A percentile compares a stretch with the other conserved stretches of the same genome.
These are phyloP conservation scores for Monosporascus sp. DNA, from an alignment of 2,329 filamentous ascomycete genomes.

Conservation along the genomic window DNA sequence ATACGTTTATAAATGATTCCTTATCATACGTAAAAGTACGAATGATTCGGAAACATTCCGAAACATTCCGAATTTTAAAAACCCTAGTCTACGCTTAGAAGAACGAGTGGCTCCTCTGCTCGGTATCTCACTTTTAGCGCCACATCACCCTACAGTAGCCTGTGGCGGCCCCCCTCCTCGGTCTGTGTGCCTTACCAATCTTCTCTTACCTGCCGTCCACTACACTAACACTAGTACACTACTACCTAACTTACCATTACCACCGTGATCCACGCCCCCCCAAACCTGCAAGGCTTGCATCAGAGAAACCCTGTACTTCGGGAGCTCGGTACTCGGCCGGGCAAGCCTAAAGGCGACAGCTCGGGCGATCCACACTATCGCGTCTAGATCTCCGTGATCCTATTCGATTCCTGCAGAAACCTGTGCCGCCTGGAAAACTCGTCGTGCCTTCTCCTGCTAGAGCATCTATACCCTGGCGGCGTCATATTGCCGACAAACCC, in stretches of 20 bases:
- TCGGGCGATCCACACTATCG: slow-evolving; percentile 27
- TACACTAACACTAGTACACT: not conserved
- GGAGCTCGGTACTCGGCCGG: slow-evolving; percentile 20
- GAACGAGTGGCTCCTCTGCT: not conserved
- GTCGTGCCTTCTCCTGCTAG: slow-evolving; percentile 19
- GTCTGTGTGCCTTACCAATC: not conserved
- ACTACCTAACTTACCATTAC: not conserved
- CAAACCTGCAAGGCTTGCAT: slow-evolving; percentile 20
- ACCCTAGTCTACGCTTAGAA: too few species aligned
- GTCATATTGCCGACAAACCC: slow-evolving; percentile 29
- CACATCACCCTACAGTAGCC: not conserved
- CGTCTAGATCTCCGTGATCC: slow-evolving; percentile 26
- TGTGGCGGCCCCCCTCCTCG: not conserved
- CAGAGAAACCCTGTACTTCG: slow-evolving; percentile 11
- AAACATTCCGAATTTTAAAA: too few species aligned
- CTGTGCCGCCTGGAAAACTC: slow-evolving; percentile 28
- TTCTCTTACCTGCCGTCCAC: not conserved
- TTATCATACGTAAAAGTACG: too few species aligned
- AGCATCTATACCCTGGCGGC: slow-evolving; percentile 23
- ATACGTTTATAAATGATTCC: too few species aligned
- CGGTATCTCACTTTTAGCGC: not conserved
- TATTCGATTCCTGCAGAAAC: slow-evolving; percentile 26
- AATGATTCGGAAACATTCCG: too few species aligned
- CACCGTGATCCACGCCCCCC: slow-evolving; percentile 5
- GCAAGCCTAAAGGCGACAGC: slow-evolving; percentile 19